Evolutionary conservation across 495 filamentous ascomycete species (phyloP).

Genomic region (Daldinia decipiens): DNA sequence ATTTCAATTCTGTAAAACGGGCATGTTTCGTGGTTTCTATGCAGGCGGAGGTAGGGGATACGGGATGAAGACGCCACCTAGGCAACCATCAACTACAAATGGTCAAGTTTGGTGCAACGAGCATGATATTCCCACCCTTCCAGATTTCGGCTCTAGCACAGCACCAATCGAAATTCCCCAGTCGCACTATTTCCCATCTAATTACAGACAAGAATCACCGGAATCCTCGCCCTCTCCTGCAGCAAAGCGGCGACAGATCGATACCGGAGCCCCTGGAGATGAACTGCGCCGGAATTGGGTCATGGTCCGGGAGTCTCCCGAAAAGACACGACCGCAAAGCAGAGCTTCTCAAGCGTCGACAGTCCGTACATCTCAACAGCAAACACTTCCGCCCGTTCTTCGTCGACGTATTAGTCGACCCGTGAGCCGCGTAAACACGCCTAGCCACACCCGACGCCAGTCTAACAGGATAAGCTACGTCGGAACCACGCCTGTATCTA

Average conservation of each 20-base stretch:
- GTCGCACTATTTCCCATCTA: conserved; percentile 40
- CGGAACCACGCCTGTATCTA: conserved; percentile 54
- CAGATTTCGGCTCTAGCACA: conserved; percentile 30
- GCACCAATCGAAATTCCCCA: conserved; percentile 36
- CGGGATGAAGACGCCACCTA: conserved; percentile 45
- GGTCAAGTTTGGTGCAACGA: conserved; percentile 47
- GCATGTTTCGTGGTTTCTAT: conserved; percentile 83
- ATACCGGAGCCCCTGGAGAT: conserved; percentile 51
- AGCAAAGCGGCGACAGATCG: conserved; percentile 63
- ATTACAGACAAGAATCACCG: conserved; percentile 49
- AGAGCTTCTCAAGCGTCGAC: conserved; percentile 36
- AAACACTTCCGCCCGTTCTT: conserved; percentile 34
- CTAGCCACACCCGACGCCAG: conserved; percentile 38
- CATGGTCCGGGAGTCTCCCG: conserved; percentile 65
- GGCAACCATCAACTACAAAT: conserved; percentile 30
- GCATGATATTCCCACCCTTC: conserved; percentile 43
- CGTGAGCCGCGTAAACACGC: conserved; percentile 49
- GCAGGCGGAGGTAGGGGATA: conserved; percentile 83
- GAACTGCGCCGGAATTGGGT: conserved; percentile 78
- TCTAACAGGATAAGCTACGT: conserved; percentile 57
- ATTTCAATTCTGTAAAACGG: conserved; percentile 80
- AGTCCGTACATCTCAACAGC: conserved; percentile 20
- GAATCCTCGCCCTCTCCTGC: conserved; percentile 60
- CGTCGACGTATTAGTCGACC: conserved; percentile 54
- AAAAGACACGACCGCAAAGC: conserved; percentile 33